These are phyloP conservation scores for Aureobasidium musti DNA, from an alignment of 2,329 filamentous ascomycete species.

Conservation along the genomic window DNA sequence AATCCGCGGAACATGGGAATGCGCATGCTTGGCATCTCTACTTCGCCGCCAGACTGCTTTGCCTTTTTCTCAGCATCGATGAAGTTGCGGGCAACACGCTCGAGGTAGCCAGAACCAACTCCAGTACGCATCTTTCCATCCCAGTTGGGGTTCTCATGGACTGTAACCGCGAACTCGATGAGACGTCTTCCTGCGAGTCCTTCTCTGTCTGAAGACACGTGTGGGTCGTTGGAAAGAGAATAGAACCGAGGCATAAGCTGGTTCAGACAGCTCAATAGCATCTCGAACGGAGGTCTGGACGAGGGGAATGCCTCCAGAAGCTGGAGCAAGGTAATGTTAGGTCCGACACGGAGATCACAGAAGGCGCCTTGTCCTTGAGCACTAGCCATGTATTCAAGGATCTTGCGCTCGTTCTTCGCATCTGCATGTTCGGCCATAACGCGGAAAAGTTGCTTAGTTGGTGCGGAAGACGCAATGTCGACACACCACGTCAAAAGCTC, in stretches of 20 bases:
- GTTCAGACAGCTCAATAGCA: constrained; percentile 75
- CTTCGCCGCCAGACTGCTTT: constrained; percentile 44
- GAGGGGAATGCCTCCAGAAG: constrained; percentile 91
- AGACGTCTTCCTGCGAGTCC: constrained; percentile 73
- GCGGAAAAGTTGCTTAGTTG: constrained; percentile 83
- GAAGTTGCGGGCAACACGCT: constrained; percentile 75
- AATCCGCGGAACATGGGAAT: constrained; percentile 98
- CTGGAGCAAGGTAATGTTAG: constrained; percentile 80
- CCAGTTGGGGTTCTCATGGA: constrained; percentile 87
- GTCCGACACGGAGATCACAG: constrained; percentile 87
- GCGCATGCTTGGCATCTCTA: constrained; percentile 63
- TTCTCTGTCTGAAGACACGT: constrained; percentile 69
- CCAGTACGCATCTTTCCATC: constrained; percentile 67
- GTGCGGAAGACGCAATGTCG: constrained; percentile 89
- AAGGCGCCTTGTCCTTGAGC: constrained; percentile 90
- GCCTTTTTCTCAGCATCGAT: constrained; percentile 67
- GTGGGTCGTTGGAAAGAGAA: constrained; percentile 93
- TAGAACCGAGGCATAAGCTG: constrained; percentile 98
- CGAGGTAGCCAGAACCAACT: constrained; percentile 89
- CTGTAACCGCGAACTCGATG: constrained; percentile 94
- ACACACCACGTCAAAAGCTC: constrained; percentile 95
- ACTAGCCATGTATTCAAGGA: constrained; percentile 81
- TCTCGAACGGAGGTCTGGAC: constrained; percentile 80
- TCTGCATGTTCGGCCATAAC: constrained; percentile 81
- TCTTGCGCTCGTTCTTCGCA: constrained; percentile 81